phyloP scores from a whole-genome alignment of 768 basidiomycete genomes.

The Suillus hirtellus region DNA sequence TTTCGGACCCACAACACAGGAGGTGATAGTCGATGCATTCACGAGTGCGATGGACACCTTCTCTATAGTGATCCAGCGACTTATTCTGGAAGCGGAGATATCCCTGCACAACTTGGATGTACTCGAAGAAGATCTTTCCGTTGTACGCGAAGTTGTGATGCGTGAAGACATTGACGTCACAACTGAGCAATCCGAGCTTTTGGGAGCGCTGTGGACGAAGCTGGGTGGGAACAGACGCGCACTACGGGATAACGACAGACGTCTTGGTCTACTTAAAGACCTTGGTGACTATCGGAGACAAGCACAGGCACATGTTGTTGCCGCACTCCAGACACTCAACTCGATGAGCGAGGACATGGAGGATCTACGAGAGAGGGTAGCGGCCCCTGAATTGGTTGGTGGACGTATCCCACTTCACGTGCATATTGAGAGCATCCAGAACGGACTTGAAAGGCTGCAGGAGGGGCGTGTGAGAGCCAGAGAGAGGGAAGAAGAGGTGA shows the following conservation, averaged over 20 bases:
- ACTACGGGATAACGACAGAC: constrained; percentile 50
- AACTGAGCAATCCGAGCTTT: constrained; percentile 50
- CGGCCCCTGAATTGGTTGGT: constrained; percentile 63
- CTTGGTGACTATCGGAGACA: constrained; percentile 58
- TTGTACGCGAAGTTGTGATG: constrained; percentile 57
- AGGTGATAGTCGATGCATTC: constrained; percentile 57
- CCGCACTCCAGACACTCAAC: constrained; percentile 59
- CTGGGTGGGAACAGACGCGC: constrained; percentile 60
- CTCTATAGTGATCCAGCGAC: constrained; percentile 49
- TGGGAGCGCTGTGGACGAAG: constrained; percentile 68
- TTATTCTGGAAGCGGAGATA: constrained; percentile 67
- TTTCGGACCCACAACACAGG: constrained; percentile 34
- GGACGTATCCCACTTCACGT: constrained; percentile 67
- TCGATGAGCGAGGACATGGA: constrained; percentile 75
- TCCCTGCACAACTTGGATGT: constrained; percentile 55
- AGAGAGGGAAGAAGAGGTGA: constrained; percentile 41
- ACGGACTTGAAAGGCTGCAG: constrained; percentile 55
- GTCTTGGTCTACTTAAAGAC: constrained; percentile 54
- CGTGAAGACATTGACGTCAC: constrained; percentile 56
- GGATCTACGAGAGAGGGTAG: constrained; percentile 70
- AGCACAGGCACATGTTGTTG: constrained; percentile 66
- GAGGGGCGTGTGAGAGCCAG: constrained; percentile 56
- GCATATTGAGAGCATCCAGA: constrained; percentile 71
- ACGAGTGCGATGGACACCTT: constrained; percentile 62
- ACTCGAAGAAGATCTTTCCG: constrained; percentile 60